Evolutionary conservation across 2,329 filamentous ascomycete genomes (phyloP).

Genomic region (Cytospora schulzeri): DNA sequence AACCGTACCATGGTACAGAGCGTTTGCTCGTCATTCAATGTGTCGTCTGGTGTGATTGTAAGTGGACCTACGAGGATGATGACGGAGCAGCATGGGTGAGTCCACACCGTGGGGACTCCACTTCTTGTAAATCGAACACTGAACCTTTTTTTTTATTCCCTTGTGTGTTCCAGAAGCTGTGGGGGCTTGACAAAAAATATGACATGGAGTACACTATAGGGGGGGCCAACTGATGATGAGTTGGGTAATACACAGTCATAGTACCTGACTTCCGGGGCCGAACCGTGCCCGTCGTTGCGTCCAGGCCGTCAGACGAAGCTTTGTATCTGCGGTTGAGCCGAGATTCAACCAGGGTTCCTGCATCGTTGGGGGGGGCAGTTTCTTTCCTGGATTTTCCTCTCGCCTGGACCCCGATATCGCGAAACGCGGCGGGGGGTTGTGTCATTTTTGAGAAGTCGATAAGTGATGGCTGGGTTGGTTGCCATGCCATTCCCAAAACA

Average conservation of each 20-base stretch:
- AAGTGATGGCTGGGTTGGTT: not conserved
- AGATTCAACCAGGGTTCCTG: not conserved
- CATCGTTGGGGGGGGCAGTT: not conserved
- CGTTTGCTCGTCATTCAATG: conserved; percentile 10
- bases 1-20: not conserved
- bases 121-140: not conserved
- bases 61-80: conserved; percentile 19
- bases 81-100: conserved; percentile 7
- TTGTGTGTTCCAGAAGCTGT: not conserved
- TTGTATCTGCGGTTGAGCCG: not conserved
- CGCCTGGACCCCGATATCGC: not conserved
- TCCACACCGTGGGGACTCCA: conserved; percentile 6
- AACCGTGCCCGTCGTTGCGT: not conserved
- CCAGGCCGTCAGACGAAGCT: not conserved
- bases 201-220: too few relatives aligned
- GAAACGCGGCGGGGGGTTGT: too few relatives aligned
- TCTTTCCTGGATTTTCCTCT: not conserved
- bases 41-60: not conserved
- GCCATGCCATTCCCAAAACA: not conserved
- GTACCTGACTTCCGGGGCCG: not conserved
- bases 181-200: not conserved
- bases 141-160: conserved; percentile 12
- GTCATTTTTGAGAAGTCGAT: not conserved
- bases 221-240: too few relatives aligned
- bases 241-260: not conserved